Evolutionary conservation across 257 asterid species (phyloP).

Genomic region (Solanum etuberosum): DNA sequence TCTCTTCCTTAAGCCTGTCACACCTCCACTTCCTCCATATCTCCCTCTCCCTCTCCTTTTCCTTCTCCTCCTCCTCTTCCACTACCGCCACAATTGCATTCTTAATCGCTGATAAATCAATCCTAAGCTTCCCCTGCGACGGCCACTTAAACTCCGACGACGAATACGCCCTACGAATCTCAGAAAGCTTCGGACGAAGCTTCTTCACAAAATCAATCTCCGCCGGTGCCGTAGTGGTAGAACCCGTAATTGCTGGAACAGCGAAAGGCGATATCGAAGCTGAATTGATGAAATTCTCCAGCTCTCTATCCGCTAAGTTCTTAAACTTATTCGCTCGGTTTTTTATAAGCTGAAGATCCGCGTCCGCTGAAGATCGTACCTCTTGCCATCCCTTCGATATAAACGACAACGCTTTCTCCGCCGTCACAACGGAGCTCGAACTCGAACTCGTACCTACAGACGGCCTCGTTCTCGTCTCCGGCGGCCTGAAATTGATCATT

Average conservation of each 20-base stretch:
- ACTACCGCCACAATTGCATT: constrained; percentile 74
- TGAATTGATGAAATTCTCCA: constrained; percentile 83
- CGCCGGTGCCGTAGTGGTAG: constrained; percentile 60
- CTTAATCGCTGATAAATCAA: constrained; percentile 68
- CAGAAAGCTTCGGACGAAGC: constrained; percentile 70
- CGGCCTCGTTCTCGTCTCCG: constrained; percentile 49
- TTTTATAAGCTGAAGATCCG: constrained; percentile 77
- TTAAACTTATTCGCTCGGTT: constrained; percentile 76
- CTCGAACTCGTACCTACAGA: constrained; percentile 23
- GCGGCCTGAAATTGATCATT: constrained; percentile 45
- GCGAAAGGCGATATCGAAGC: constrained; percentile 69
- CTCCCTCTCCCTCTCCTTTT: constrained; percentile 38
- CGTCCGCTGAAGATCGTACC: constrained; percentile 94
- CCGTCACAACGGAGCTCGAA: constrained; percentile 40
- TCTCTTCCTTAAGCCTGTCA: constrained; percentile 46
- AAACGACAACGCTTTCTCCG: constrained; percentile 88
- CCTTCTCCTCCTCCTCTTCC: constrained; percentile 45
- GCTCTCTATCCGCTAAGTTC: constrained; percentile 63
- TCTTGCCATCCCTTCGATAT: constrained; percentile 96
- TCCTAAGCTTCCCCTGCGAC: constrained; percentile 40
- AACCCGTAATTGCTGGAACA: constrained; percentile 64
- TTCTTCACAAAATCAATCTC: constrained; percentile 77
- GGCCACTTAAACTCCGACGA: constrained; percentile 78
- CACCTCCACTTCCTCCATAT: constrained; percentile 34
- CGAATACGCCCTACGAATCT: constrained; percentile 75